A percentile compares a stretch with the other conserved stretches of the same genome.
These are phyloP conservation scores for Chalaropsis ovoidea DNA, from an alignment of 2,329 filamentous ascomycete genomes.

Conservation along the genomic window DNA sequence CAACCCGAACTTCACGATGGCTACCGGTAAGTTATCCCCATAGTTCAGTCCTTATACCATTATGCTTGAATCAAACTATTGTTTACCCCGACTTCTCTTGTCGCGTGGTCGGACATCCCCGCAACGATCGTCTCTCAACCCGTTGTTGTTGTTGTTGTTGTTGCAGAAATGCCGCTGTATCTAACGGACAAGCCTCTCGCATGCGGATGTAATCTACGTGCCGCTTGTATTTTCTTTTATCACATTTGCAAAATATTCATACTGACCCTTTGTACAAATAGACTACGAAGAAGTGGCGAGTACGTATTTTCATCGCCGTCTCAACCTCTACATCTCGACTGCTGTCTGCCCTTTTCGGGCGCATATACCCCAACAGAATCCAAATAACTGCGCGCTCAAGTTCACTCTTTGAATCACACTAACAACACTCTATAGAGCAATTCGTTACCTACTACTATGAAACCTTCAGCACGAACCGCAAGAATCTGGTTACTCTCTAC, in stretches of 20 bases:
- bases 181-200: not conserved
- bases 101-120: not conserved
- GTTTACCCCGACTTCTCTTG: not conserved
- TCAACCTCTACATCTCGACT: conserved; percentile 7
- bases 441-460: conserved; percentile 89
- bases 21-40: conserved; percentile 29
- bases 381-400: not conserved
- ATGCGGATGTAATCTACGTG: not conserved
- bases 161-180: not conserved
- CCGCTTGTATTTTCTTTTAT: not conserved
- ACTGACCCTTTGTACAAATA: conserved; percentile 26
- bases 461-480: conserved; percentile 67
- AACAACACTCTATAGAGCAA: conserved; percentile 48
- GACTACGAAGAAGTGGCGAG: conserved; percentile 41
- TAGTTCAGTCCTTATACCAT: conserved; percentile 17
- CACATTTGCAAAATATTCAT: conserved; percentile 12
- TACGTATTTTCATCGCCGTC: conserved; percentile 31
- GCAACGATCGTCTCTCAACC: not conserved
- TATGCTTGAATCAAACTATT: conserved; percentile 6
- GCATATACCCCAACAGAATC: not conserved
- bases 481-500: conserved; percentile 60
- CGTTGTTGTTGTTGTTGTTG: not conserved
- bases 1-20: conserved; percentile 31
- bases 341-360: not conserved
- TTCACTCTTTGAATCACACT: not conserved